Percentiles rank a stretch among this genome's conserved stretches.
Evolutionary conservation across 2,329 filamentous ascomycete genomes (phyloP).

Genomic region (Trichoderma sp.): DNA sequence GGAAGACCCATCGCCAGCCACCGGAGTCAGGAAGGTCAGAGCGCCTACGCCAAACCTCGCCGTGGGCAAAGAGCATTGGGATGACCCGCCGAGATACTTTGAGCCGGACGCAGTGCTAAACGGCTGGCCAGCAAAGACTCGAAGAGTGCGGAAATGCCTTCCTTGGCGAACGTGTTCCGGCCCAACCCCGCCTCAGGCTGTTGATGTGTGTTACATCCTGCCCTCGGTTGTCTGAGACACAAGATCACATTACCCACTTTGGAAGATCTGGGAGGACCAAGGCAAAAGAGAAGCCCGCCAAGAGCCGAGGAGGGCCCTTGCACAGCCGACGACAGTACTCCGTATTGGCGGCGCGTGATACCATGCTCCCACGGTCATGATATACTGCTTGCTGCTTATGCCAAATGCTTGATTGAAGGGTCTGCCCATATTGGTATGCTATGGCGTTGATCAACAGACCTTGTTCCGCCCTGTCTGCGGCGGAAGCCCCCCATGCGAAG

Average conservation of each 20-base stretch:
- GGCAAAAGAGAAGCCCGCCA: background rate
- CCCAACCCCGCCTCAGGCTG: slow-evolving; percentile 17
- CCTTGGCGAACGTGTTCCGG: slow-evolving; percentile 9
- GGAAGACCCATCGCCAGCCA: slow-evolving; percentile 13
- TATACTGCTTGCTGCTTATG: background rate
- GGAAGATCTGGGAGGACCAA: background rate
- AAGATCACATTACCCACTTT: slow-evolving; percentile 12
- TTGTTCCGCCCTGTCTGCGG: background rate
- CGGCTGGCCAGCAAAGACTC: background rate
- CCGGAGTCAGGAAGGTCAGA: slow-evolving; percentile 3
- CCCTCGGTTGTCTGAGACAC: slow-evolving; percentile 16
- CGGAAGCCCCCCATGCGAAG: background rate
- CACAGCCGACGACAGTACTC: background rate
- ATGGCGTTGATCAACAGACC: background rate
- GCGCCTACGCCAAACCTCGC: slow-evolving; percentile 9
- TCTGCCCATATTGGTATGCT: background rate
- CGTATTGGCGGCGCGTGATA: background rate
- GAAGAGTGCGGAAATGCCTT: background rate
- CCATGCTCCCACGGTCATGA: background rate
- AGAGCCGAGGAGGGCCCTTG: background rate
- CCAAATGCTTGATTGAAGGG: background rate
- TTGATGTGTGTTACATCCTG: slow-evolving; percentile 10
- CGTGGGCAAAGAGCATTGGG: background rate
- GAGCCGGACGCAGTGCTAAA: background rate
- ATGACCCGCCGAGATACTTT: slow-evolving; percentile 1